Conservation (phyloP, 768 basidiomycete genomes). For the Termitomyces sp. region DNA sequence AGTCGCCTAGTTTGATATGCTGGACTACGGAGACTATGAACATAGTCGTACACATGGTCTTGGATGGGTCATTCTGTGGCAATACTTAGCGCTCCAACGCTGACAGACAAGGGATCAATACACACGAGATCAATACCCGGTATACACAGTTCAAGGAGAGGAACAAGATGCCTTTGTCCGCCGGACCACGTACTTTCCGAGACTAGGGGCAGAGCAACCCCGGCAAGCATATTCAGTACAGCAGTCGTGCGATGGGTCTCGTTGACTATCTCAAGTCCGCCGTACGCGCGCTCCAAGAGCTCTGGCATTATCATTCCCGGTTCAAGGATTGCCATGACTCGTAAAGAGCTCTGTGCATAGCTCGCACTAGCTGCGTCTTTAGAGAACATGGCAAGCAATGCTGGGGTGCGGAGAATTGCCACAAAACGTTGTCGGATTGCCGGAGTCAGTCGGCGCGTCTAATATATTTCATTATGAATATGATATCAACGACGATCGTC, state of each 20-base stretch:
- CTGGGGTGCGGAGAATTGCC: constrained; percentile 73
- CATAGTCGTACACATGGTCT: constrained; percentile 75
- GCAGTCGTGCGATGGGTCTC: constrained; percentile 95
- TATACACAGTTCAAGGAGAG: constrained; percentile 81
- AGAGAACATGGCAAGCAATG: constrained; percentile 86
- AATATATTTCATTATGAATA: neutral
- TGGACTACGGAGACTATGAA: constrained; percentile 73
- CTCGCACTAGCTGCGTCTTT: constrained; percentile 78
- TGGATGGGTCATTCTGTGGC: constrained; percentile 68
- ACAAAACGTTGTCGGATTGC: constrained; percentile 82
- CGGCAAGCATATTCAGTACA: constrained; percentile 78
- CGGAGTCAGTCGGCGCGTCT: constrained; percentile 76
- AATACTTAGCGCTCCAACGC: neutral
- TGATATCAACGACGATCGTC: neutral
- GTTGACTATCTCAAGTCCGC: constrained; percentile 88
- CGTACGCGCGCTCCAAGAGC: constrained; percentile 84
- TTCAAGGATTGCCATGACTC: constrained; percentile 72
- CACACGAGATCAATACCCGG: constrained; percentile 88
- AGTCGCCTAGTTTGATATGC: constrained; percentile 72
- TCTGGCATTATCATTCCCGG: constrained; percentile 86
- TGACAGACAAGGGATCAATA: neutral
- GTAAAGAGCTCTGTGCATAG: constrained; percentile 77
- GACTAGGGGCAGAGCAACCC: constrained; percentile 69
- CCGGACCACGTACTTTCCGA: constrained; percentile 75
- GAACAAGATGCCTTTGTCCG: constrained; percentile 85